A percentile compares a stretch with the other conserved stretches of the same genome.
Conservation (phyloP, 2,329 filamentous ascomycete genomes). For the Botrytis elliptica region DNA sequence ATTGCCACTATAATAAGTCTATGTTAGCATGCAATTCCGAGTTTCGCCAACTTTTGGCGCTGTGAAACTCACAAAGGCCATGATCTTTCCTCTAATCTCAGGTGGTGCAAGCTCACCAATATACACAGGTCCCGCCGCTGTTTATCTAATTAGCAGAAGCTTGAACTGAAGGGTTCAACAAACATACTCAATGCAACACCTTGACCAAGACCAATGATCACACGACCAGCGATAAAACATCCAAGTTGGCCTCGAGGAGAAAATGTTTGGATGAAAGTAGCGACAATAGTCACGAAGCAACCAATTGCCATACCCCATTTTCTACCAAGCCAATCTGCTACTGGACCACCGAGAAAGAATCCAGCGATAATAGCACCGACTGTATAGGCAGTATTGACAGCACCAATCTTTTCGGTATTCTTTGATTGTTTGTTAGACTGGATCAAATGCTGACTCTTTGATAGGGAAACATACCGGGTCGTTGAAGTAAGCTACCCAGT, state of each 20-base stretch:
- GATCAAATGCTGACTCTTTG: not conserved
- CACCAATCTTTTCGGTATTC: constrained; percentile 47
- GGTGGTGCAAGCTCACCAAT: constrained; percentile 66
- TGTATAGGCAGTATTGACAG: constrained; percentile 67
- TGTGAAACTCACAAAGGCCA: constrained; percentile 50
- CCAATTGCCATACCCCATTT: constrained; percentile 64
- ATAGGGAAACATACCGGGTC: constrained; percentile 25
- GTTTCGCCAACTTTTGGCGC: not conserved
- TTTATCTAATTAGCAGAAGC: not conserved
- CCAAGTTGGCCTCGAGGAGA: constrained; percentile 59
- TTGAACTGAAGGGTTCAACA: not conserved
- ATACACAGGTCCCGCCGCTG: constrained; percentile 66
- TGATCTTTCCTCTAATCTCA: constrained; percentile 64
- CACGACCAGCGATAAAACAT: constrained; percentile 66
- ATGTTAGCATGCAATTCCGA: not conserved
- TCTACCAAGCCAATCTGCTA: constrained; percentile 59
- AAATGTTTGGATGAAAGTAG: constrained; percentile 68
- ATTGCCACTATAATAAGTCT: constrained; percentile 50
- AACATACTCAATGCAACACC: constrained; percentile 58
- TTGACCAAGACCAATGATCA: constrained; percentile 68
- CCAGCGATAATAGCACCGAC: constrained; percentile 67
- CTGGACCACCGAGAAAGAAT: constrained; percentile 66
- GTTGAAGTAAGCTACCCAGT: constrained; percentile 66
- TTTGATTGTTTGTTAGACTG: constrained; percentile 25
- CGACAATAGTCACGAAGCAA: constrained; percentile 62